Evolutionary conservation across 2,329 filamentous ascomycete species (phyloP), one percentile per base, ranked within the genome.

Genomic region (Beauveria brongniartii): DNA sequence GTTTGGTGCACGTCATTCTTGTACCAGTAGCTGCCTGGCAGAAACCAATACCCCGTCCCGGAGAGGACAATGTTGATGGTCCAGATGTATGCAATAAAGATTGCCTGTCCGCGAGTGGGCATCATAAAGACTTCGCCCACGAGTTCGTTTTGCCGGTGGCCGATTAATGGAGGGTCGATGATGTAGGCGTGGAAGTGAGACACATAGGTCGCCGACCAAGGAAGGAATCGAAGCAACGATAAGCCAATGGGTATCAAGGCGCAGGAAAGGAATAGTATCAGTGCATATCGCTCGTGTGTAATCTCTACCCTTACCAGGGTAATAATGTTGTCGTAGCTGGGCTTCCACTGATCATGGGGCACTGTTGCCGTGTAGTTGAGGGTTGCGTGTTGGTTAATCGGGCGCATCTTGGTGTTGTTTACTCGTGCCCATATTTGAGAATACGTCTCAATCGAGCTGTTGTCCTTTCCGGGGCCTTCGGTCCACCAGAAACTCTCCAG

Each of bases 21-120:
- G 56, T 64, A 70, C 68, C 69, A 73, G n/a, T 64, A 24, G 64
- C 71, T 69, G 4, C 70, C 70, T 26, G 65, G 63, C 4, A 55
- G 28, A 16, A 66, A 61, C 18, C 63, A 53, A 62, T 71, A 70
- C 50, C 68, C 67, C 24, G 70, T 64, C 20, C 67, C 66, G 20
- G 62, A 67, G 16, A 75, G 63, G 22, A 73, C 54, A 43, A 74
- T 63, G 65, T 77, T 77, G 24, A 75, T 62, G 43, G 65, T 61
- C 52, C 72, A 43, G 37, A 76, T 68, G 59, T 72, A 63, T 30
- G 66, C 55, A 55, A 80, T 72, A 67, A 74, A 78, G 20, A 77
- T 54, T 9, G 67, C 64, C 53, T 77, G 75, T 10, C 75, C 75
- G 4, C 70, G 52, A 1, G 73, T 77, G 1, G 76, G 76, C 44